phyloP scores from a whole-genome alignment of 108 stramenopile genomes.

The Fragilaria radians region DNA sequence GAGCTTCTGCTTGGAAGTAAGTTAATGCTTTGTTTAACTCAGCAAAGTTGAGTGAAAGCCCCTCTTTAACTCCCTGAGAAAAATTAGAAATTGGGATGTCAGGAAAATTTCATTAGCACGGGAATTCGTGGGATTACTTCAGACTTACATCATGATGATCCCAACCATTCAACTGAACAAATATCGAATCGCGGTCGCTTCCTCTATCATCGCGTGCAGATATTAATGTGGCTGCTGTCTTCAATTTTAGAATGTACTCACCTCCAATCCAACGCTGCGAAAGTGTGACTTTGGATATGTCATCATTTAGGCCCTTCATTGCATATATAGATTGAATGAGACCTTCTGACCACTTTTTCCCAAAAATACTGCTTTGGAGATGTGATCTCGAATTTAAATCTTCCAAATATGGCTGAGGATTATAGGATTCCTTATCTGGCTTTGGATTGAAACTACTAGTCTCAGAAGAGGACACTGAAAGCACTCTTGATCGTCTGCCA shows the following conservation, averaged over 20 bases:
- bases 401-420: no score
- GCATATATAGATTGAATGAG: conserved; percentile 27
- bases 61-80: no score
- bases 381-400: conserved; percentile 36
- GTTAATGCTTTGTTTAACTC: conserved; percentile 38
- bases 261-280: background rate
- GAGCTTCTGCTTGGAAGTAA: conserved; percentile 44
- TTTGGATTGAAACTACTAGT: conserved; percentile 24
- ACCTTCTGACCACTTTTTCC: conserved; percentile 35
- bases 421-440: conserved; percentile 3
- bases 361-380: conserved; percentile 30
- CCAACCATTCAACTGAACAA: conserved; percentile 45
- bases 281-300: background rate
- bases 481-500: no score
- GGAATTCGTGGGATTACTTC: conserved; percentile 2
- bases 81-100: no score
- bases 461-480: no score
- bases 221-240: conserved; percentile 47
- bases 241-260: conserved; percentile 5
- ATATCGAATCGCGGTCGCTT: conserved; percentile 53
- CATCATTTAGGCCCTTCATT: conserved; percentile 17
- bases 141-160: conserved; percentile 47
- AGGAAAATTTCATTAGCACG: no score
- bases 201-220: conserved; percentile 30
- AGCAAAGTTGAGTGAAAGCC: conserved; percentile 17